Conservation (phyloP, 2,329 filamentous ascomycete genomes). For the Aspergillus sp. region DNA sequence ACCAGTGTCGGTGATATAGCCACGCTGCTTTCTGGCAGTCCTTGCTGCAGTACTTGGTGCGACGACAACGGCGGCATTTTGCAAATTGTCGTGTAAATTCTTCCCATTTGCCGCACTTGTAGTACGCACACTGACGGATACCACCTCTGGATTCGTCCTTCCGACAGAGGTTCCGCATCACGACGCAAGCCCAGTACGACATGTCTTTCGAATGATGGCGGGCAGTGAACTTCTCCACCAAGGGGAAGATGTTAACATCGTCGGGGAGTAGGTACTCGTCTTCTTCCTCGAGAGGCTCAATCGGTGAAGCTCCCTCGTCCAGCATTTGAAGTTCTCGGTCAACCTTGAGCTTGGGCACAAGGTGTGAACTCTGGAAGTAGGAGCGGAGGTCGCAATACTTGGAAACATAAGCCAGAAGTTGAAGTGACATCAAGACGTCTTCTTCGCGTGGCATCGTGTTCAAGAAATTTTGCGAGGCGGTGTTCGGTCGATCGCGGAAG, state of each 20-base stretch:
- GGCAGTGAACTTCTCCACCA: conserved; percentile 98
- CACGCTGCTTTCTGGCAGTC: conserved; percentile 99
- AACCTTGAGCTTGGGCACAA: conserved; percentile 89
- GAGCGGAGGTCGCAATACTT: conserved; percentile 96
- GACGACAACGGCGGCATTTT: conserved; percentile 91
- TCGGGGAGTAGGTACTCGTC: conserved; percentile 90
- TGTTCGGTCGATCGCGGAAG: conserved; percentile 71
- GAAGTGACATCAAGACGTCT: conserved; percentile 96
- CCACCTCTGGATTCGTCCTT: conserved; percentile 95
- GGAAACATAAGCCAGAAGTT: conserved; percentile 93
- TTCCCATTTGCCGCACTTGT: conserved; percentile 98
- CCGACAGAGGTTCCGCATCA: conserved; percentile 97
- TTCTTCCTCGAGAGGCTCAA: conserved; percentile 57
- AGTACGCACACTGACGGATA: conserved; percentile 96
- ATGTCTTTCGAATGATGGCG: conserved; percentile 94
- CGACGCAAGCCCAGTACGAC: conserved; percentile 99
- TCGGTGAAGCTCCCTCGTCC: conserved; percentile 61
- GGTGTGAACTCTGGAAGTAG: conserved; percentile 92
- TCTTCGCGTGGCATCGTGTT: conserved; percentile 95
- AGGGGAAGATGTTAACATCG: conserved; percentile 96
- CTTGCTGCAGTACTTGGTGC: conserved; percentile 99
- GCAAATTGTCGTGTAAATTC: conserved; percentile 95
- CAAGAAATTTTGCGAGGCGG: conserved; percentile 69
- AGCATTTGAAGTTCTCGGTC: conserved; percentile 78
- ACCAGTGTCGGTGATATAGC: conserved; percentile 99